phyloP scores from a whole-genome alignment of 108 stramenopile species.

The Fragilaria radians region DNA sequence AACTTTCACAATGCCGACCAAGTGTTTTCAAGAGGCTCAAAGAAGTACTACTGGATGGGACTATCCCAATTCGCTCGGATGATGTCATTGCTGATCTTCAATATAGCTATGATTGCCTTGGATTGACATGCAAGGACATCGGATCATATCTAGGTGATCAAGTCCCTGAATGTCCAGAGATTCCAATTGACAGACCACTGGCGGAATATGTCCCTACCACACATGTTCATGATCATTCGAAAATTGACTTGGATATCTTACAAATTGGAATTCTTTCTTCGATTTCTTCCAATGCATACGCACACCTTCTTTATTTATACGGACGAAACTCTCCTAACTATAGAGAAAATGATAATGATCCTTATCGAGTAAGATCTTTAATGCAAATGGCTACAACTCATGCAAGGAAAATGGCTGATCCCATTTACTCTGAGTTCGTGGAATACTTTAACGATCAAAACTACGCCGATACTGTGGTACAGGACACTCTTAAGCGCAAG shows the following conservation, averaged over 20 bases:
- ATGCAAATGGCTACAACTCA: slow-evolving; percentile 42
- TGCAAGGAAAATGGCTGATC: slow-evolving; percentile 44
- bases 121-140: slow-evolving; percentile 64
- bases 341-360: slow-evolving; percentile 40
- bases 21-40: slow-evolving; percentile 58
- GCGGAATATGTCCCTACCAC: slow-evolving; percentile 50
- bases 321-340: slow-evolving; percentile 57
- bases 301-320: slow-evolving; percentile 55
- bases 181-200: slow-evolving; percentile 21
- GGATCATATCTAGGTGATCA: slow-evolving; percentile 28
- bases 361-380: slow-evolving; percentile 42
- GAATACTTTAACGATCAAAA: slow-evolving; percentile 40
- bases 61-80: slow-evolving; percentile 30
- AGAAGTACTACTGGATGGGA: slow-evolving; percentile 41
- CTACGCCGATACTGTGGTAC: slow-evolving; percentile 53
- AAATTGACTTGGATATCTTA: slow-evolving; percentile 69
- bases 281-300: slow-evolving; percentile 33
- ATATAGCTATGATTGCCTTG: slow-evolving; percentile 64
- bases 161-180: slow-evolving; percentile 26
- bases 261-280: slow-evolving; percentile 37
- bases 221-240: slow-evolving; percentile 23
- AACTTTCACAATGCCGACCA: slow-evolving; percentile 68
- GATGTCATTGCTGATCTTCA: slow-evolving; percentile 44
- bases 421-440: slow-evolving; percentile 44
- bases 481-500: slow-evolving; percentile 35